Conservation (phyloP, 140 eudicot genomes). For the Senecio squalidus region DNA sequence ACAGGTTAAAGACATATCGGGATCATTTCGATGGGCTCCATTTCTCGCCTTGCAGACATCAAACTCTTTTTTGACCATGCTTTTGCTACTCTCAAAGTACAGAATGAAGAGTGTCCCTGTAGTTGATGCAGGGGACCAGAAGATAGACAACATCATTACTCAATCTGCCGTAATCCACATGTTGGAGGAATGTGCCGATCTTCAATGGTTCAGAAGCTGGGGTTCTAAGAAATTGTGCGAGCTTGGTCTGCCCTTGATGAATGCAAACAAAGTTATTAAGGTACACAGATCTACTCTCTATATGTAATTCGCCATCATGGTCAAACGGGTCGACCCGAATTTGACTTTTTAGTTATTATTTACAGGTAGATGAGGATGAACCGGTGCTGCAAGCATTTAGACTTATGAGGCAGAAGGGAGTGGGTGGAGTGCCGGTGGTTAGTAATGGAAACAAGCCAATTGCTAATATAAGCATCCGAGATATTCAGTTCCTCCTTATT, state of each 20-base stretch:
- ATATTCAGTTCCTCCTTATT: conserved; percentile 70
- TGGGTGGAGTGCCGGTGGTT: conserved; percentile 88
- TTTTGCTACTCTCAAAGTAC: conserved; percentile 79
- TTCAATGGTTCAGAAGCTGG: conserved; percentile 86
- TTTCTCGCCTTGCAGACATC: conserved; percentile 85
- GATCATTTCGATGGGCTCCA: conserved; percentile 97
- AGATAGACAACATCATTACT: conserved; percentile 68
- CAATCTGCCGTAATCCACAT: conserved; percentile 93
- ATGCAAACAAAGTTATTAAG: conserved; percentile 45
- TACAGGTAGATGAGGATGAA: conserved; percentile 80
- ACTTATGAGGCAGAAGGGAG: conserved; percentile 74
- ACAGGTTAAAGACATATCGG: conserved; percentile 86
- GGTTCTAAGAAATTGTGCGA: conserved; percentile 75
- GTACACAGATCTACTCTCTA: conserved; percentile 21
- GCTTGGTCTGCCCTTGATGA: conserved; percentile 87
- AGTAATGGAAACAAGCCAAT: conserved; percentile 59
- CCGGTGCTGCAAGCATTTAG: conserved; percentile 90
- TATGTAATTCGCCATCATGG: neutral
- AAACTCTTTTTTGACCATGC: conserved; percentile 85
- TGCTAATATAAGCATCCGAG: conserved; percentile 74
- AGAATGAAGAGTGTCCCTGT: conserved; percentile 95
- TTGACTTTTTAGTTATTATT: neutral
- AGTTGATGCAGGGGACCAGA: conserved; percentile 69
- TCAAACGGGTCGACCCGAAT: neutral
- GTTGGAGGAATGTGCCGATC: conserved; percentile 86